Conservation (phyloP, 2,329 filamentous ascomycete genomes). For the Orbilia quercus region DNA sequence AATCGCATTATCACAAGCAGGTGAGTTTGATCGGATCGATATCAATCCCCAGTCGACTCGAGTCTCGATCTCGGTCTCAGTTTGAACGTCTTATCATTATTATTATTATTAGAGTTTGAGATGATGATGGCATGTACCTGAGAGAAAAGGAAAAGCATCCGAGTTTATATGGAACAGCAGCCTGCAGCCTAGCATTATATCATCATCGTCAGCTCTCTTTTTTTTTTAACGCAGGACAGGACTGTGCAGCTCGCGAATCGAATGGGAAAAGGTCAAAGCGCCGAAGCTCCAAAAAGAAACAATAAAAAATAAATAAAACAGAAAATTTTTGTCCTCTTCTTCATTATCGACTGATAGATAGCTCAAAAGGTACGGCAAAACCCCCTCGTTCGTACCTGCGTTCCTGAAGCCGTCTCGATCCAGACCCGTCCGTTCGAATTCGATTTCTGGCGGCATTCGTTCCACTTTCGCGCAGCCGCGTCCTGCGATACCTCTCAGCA, state of each 20-base stretch:
- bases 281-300: slow-evolving; percentile 26
- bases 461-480: slow-evolving; percentile 36
- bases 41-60: not conserved
- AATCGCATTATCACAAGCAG: slow-evolving; percentile 40
- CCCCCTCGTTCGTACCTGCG: slow-evolving; percentile 43
- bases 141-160: slow-evolving; percentile 1
- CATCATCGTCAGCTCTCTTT: not conserved
- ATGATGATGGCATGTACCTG: not conserved
- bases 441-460: slow-evolving; percentile 32
- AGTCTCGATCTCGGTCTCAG: too few relatives aligned
- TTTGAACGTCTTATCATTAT: too few relatives aligned
- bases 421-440: too few relatives aligned
- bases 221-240: not conserved
- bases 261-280: slow-evolving; percentile 49
- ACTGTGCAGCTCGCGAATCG: slow-evolving; percentile 47
- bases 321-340: not conserved
- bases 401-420: slow-evolving; percentile 35
- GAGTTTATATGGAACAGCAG: slow-evolving; percentile 42
- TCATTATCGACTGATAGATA: slow-evolving; percentile 10
- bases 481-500: too few relatives aligned
- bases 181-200: slow-evolving; percentile 4
- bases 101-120: too few relatives aligned
- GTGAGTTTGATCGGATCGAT: slow-evolving; percentile 29
- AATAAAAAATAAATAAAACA: slow-evolving; percentile 14
- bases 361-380: slow-evolving; percentile 25